Percentiles rank a stretch among this genome's conserved stretches.
Conservation (phyloP, 306 rosid genomes). For the Gleditsia sinensis region DNA sequence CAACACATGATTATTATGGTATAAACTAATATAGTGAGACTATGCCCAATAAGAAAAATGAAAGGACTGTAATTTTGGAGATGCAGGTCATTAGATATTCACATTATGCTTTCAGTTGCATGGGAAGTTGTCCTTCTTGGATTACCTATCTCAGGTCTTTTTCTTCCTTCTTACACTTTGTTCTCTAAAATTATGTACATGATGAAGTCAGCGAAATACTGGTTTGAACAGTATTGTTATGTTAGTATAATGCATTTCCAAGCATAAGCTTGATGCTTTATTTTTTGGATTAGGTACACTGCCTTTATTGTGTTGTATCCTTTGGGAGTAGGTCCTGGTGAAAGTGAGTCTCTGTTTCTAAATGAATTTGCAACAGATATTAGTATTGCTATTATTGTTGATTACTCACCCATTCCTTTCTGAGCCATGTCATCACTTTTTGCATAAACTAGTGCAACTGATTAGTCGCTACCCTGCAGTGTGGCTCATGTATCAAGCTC, state of each 20-base stretch:
- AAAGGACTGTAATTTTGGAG: conserved; percentile 29
- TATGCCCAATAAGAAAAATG: background rate
- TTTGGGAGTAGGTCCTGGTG: conserved; percentile 75
- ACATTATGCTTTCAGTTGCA: conserved; percentile 74
- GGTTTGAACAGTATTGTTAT: conserved; percentile 1
- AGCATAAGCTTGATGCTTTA: conserved; percentile 19
- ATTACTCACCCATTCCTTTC: conserved; percentile 24
- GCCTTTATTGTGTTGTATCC: conserved; percentile 86
- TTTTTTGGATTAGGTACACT: conserved; percentile 68
- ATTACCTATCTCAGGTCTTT: conserved; percentile 82
- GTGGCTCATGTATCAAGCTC: conserved; percentile 81
- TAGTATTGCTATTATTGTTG: conserved; percentile 5
- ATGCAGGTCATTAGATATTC: conserved; percentile 87
- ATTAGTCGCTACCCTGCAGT: conserved; percentile 53
- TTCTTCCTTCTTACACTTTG: conserved; percentile 14
- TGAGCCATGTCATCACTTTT: conserved; percentile 18
- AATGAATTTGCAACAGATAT: conserved; percentile 13
- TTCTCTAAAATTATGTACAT: background rate
- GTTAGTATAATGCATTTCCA: conserved; percentile 9
- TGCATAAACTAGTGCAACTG: conserved; percentile 32
- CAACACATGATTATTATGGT: conserved; percentile 7
- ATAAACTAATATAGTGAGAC: conserved; percentile 9
- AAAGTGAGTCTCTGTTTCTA: conserved; percentile 68
- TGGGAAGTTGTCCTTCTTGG: conserved; percentile 78
- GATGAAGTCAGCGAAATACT: background rate